A percentile compares a stretch with the other conserved stretches of the same genome.
Conservation (phyloP, 805 yeast genomes). For the Spathaspora girioi region DNA sequence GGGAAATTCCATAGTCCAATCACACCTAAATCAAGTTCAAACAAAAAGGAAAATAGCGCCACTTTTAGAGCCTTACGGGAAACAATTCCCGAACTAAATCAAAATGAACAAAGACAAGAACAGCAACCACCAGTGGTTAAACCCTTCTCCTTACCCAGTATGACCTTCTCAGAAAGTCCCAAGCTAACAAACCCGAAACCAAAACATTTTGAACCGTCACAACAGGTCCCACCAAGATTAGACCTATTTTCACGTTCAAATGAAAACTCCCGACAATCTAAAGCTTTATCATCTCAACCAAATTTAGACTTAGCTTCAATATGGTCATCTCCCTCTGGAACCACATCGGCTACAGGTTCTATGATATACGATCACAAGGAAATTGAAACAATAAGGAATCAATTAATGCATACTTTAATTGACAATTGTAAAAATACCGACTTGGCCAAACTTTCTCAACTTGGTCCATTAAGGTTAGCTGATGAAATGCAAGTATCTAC, state of each 20-base stretch:
- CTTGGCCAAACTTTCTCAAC: slow-evolving; percentile 21
- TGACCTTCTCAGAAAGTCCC: too few species aligned
- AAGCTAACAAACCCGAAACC: too few species aligned
- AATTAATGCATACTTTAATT: slow-evolving; percentile 26
- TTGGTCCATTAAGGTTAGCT: slow-evolving; percentile 35
- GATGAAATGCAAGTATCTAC: slow-evolving; percentile 27
- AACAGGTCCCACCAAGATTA: background rate
- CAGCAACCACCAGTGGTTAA: background rate
- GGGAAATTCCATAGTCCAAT: background rate
- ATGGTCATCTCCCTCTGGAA: background rate
- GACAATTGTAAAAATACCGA: slow-evolving; percentile 18
- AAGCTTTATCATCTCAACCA: slow-evolving; percentile 1
- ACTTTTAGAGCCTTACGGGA: background rate
- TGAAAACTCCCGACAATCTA: slow-evolving; percentile 15
- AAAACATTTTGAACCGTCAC: background rate
- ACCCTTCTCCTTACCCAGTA: background rate
- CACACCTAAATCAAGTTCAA: background rate
- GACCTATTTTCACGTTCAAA: background rate
- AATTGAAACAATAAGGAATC: slow-evolving; percentile 24
- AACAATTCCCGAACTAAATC: background rate
- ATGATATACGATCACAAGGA: slow-evolving; percentile 1
- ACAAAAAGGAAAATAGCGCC: background rate
- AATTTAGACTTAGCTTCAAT: background rate
- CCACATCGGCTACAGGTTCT: background rate
- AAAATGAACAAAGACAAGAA: background rate